Evolutionary conservation across 352 stramenopile species (phyloP).

Genomic region (Thraustochytrium sp.): DNA sequence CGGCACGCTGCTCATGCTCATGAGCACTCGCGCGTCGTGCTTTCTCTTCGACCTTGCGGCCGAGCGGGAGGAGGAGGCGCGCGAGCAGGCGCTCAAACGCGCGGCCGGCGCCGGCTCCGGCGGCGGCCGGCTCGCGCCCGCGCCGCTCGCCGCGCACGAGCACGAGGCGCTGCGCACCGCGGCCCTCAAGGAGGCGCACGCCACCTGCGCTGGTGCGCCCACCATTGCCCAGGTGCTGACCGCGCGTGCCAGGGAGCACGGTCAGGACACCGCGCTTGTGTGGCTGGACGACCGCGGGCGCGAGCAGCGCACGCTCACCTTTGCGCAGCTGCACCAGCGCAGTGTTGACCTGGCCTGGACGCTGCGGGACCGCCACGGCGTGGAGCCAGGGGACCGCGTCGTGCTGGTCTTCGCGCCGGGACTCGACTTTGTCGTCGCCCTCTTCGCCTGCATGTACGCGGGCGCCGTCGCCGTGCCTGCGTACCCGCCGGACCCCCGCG

Average conservation of each 20-base stretch:
- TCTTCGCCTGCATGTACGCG: conserved; percentile 86
- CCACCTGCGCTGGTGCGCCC: not conserved
- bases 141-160: not conserved
- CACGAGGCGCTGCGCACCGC: not conserved
- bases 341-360: not conserved
- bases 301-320: not conserved
- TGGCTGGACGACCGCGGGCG: not conserved
- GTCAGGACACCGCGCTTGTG: not conserved
- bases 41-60: not conserved
- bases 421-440: conserved; percentile 93
- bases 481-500: conserved; percentile 72
- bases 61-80: not conserved
- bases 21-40: not conserved
- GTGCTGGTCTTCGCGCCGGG: conserved; percentile 94
- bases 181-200: not conserved
- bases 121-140: too few relatives aligned
- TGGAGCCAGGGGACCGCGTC: conserved; percentile 62
- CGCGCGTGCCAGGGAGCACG: not conserved
- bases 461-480: conserved; percentile 86
- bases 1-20: not conserved
- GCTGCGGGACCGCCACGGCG: not conserved
- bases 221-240: not conserved
- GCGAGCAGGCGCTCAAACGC: not conserved
- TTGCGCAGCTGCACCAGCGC: not conserved
- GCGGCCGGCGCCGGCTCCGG: too few relatives aligned